Evolutionary conservation across 495 filamentous ascomycete species (phyloP), one percentile per base, ranked within the genome.

Genomic region (Trichoderma asperelloides): DNA sequence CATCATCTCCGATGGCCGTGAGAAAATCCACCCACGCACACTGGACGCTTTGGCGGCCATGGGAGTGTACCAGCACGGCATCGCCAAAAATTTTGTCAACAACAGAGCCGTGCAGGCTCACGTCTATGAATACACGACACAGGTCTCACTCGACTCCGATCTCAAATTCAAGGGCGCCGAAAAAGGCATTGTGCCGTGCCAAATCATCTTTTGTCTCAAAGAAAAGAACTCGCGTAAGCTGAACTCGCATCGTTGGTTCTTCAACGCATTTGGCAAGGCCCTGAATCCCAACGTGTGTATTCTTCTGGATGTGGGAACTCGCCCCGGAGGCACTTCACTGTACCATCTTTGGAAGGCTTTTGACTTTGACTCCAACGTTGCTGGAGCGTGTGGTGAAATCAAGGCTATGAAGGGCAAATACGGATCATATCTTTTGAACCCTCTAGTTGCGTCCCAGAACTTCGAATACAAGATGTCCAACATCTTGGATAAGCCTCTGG

Each of bases 381-480:
- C 92, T 0, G 96, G 96, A 63, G 96, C 96, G 12, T 96, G 93
- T 65, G 96, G 96, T 57, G 96, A 99, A 80, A 98, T 98, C 77
- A 95, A 90, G 75, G 96, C 96, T 7, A 93, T 93, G 74, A 97
- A 96, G 71, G 95, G 95, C 13, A 91, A 89, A 71, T 87, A 81
- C 30, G 91, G 89, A 77, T 79, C 88, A 18, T 91, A 93, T 25
- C 84, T 99, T 25, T 80, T 99, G 49, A 98, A 98, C 74, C 96
- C 96, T 0, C 84, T 99, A 3, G 93, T 99, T 9, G 96, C 96
- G 0, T 93, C 91, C 60, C 96, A 99, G 76, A 98, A 99, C 72
- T 99, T 98, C 71, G 96, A 99, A 77, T 99, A 99, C 82, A 99
- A 99, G 80, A 97, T 98, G 94, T 96, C 91, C 8, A 99, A 98